phyloP scores from a whole-genome alignment of 768 basidiomycete genomes.

The Psilocybe azurescens region DNA sequence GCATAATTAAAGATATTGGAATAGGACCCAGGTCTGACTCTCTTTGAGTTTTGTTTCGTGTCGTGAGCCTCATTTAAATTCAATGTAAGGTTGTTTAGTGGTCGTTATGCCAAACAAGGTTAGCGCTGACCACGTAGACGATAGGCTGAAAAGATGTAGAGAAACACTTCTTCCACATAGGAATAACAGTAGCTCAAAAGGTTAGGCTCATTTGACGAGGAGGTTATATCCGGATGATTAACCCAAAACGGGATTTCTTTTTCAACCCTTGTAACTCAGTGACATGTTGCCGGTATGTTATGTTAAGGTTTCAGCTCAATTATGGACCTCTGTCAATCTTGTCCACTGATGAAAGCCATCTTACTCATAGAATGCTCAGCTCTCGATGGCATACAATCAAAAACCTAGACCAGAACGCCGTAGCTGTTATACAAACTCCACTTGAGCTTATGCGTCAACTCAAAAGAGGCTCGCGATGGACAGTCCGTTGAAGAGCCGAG shows the following conservation, averaged over 20 bases:
- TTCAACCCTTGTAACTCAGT: background rate
- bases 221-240: background rate
- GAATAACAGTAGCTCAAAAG: background rate
- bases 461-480: constrained; percentile 9
- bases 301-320: background rate
- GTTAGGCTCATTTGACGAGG: background rate
- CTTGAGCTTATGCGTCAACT: background rate
- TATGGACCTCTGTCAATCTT: background rate
- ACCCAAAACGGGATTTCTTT: background rate
- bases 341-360: background rate
- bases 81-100: background rate
- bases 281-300: background rate
- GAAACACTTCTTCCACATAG: background rate
- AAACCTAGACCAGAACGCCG: constrained; percentile 2
- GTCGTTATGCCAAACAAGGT: background rate
- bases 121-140: background rate
- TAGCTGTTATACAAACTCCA: background rate
- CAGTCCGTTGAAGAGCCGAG: background rate
- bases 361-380: background rate
- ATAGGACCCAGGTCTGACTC: background rate
- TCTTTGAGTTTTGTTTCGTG: background rate
- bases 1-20: background rate
- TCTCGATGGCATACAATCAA: background rate
- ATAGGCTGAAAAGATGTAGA: background rate
- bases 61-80: constrained; percentile 1